Evolutionary conservation across 2,329 filamentous ascomycete species (phyloP), one percentile per base, ranked within the genome.

Genomic region (Pyricularia sp.): DNA sequence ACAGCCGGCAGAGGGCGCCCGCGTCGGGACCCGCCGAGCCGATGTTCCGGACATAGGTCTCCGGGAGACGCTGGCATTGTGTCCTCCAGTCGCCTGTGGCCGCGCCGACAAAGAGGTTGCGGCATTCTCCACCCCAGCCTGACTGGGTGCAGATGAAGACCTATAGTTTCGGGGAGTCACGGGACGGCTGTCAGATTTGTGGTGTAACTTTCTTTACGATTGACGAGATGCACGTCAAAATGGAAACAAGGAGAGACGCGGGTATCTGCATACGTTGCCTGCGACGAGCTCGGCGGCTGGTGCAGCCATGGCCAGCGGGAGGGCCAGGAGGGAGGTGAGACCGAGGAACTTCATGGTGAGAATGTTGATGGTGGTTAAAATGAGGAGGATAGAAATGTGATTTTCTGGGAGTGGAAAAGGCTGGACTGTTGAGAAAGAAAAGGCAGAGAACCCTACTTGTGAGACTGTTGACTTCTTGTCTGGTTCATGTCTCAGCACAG

Each of bases 1-100:
- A 64, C 28, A 64, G 62, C n/a, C 62, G 24, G 49, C 62, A 64
- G 49, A 64, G 40, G 44, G 62, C 62, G 10, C 62, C 62, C 28
- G 44, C 44, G 13, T 64, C 62, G 8, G 62, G 62, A 10, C 53
- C 49, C 10, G 31, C 49, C 40, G 62, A 64, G 28, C 62, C 62
- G 49, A 64, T 55, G 22, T 33, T 64, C 35, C 31, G n/a, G 49
- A 24, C 22, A 16, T 55, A 64, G 28, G n/a, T 49, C 49, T 57
- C 62, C n/a, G 44, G 49, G 10, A 64, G 49, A n/a, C 28, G 62
- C 30, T 64, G 44, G 49, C 62, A 64, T 6, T 55, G 40, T 4
- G 62, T n/a, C 35, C 35, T 24, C n/a, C 26, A 63, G 62, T 55
- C 44, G 3, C 55, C 55, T 7, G 19, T 55, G 9, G 26, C 62